These are phyloP conservation scores for Ophiocytium majus DNA, from an alignment of 352 stramenopile species.

Conservation along the genomic window DNA sequence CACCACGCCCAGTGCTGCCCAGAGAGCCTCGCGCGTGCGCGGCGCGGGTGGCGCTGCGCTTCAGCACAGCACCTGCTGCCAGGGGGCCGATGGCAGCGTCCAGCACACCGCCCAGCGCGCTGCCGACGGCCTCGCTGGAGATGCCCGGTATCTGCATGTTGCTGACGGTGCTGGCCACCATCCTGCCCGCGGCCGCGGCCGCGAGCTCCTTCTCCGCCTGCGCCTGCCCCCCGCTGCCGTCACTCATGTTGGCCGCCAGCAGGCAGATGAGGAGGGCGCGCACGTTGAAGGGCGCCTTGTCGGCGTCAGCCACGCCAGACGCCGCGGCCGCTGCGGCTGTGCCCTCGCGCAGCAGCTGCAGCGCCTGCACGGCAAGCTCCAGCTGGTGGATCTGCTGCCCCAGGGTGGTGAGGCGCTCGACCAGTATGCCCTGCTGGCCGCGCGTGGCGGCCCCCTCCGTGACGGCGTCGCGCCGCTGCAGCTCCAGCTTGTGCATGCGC, in stretches of 20 bases:
- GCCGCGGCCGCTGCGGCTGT: no score
- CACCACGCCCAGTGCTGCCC: no score
- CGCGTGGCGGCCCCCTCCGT: not conserved
- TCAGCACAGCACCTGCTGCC: no score
- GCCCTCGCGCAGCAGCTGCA: not conserved
- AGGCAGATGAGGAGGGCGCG: not conserved
- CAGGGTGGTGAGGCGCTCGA: not conserved
- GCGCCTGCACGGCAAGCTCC: not conserved
- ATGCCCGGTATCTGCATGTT: no score
- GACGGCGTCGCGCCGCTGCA: not conserved
- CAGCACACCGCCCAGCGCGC: no score
- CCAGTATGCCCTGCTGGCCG: not conserved
- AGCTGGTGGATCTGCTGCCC: not conserved
- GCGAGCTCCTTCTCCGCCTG: not conserved
- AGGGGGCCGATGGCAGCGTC: no score
- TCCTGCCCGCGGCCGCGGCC: no score
- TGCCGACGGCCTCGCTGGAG: no score
- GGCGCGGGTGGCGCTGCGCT: no score
- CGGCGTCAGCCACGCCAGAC: not conserved
- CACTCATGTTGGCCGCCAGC: not conserved
- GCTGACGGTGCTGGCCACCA: no score
- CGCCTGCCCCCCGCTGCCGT: not conserved
- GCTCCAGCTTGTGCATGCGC: not conserved
- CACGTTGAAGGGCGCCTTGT: not conserved
- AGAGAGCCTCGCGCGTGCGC: no score